Base-by-base conservation (phyloP, 2,329 filamentous ascomycete species). In the Xylaria sp. region DNA sequence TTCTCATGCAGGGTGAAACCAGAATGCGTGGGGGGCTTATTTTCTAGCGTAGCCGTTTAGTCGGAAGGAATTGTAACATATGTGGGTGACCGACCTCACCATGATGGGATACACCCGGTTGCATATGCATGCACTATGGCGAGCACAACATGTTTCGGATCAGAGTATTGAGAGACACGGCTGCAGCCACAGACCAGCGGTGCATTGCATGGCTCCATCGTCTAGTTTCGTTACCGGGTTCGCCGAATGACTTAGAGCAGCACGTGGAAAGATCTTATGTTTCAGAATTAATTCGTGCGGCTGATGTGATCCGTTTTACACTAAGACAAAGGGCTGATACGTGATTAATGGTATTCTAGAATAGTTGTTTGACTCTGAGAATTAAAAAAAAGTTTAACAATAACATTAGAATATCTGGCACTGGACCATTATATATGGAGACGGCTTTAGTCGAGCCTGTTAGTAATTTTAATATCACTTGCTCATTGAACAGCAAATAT, bases 41-140 rank as follows among this genome's bases (percentile, higher is more conserved):
- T 20, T 4, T 56, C 20, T 38, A 38, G 53, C 33, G 17, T 17
- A 56, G 53, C 31, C 17, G 23, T 38, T 6, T 9, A 11, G 20
- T 33, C 23, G 38, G 38, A 58, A 44, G 38, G 36, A 9, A 40
- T 58, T 58, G 11, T 13, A n/a, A 6, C 17, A 17, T 15, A 28
- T 6, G 20, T 13, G 40, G 20, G 17, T n/a, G 59, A 46, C 20
- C 26, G 33, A 26, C n/a, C 60, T 56, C n/a, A 53, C n/a, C 33
- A 17, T 58, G 53, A 49, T 48, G 31, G 31, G n/a, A 51, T 20
- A 15, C 6, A 17, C 33, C 10, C n/a, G 44, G 36, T 66, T 65
- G 61, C 68, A 68, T 63, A 70, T 68, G 68, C 65, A 70, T 65
- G 68, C 61, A 49, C 42, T 48, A 68, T 70, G 65, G 58, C 61